Base-by-base conservation (phyloP, 495 filamentous ascomycete species). In the Xylaria bambusicola region DNA sequence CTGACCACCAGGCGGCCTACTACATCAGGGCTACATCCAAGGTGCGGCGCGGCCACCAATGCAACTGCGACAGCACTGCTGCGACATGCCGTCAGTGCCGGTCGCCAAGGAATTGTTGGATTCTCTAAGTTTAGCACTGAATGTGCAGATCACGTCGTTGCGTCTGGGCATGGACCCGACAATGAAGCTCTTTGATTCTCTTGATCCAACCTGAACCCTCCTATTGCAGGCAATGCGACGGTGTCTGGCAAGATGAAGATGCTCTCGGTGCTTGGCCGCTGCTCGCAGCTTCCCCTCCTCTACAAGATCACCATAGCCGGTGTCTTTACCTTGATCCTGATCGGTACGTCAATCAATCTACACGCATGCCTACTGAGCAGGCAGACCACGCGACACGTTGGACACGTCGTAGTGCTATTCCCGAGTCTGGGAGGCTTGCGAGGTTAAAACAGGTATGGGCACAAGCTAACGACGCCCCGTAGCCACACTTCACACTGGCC, bases 261-360 rank as follows among this genome's bases (percentile, higher is more conserved):
- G 31, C 57, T 60, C 38, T 52, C 57, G 20, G 48, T 53, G 36
- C 13, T 60, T 51, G 57, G 57, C 38, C 46, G 57, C 57, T 60
- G 57, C 41, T 52, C 57, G 29, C 57, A 60, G 57, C 57, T 60
- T 29, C 57, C 57, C 15, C 29, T 18, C 26, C 47, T 60, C 41
- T 52, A 52, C 41, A 60, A 60, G 41, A 46, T 60, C 49, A 53
- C 36, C 13, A 26, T 60, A 18, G 10, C 35, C 8, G 57, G 57
- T 31, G 49, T 60, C 46, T 35, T 60, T 10, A 26, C 33, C 10
- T 29, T 60, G 27, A 60, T 53, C 2, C 27, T 53, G 18, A 45
- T 60, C 18, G 57, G 57, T 60, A 45, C 46, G 57, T 59, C 4
- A 13, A 20, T 15, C n/a, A n/a, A n/a, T n/a, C n/a, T n/a, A n/a